These are phyloP conservation scores for Starmerella vitae DNA, from an alignment of 805 yeast genomes.

Conservation along the genomic window DNA sequence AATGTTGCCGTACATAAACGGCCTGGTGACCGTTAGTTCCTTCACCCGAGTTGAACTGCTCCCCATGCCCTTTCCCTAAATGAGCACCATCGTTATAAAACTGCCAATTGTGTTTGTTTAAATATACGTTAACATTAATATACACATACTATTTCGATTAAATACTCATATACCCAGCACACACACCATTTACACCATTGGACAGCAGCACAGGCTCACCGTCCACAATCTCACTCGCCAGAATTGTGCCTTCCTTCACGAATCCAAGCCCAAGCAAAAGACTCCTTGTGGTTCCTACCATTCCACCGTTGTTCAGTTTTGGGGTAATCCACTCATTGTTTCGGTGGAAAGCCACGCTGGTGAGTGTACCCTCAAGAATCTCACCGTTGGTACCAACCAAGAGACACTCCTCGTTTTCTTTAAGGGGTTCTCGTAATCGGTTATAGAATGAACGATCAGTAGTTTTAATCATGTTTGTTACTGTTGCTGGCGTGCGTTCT, in stretches of 20 bases:
- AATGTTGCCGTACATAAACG: conserved; percentile 67
- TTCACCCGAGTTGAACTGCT: conserved; percentile 22
- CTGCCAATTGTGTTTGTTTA: not conserved
- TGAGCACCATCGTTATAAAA: not conserved
- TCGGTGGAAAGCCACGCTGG: conserved; percentile 57
- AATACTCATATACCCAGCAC: conserved; percentile 2
- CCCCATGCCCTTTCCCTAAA: conserved; percentile 4
- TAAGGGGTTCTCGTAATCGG: conserved; percentile 40
- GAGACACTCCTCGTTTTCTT: conserved; percentile 44
- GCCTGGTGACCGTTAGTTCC: conserved; percentile 59
- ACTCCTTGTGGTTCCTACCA: conserved; percentile 71
- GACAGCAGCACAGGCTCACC: conserved; percentile 64
- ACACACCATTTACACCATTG: conserved; percentile 73
- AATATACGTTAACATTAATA: not conserved
- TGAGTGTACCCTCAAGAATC: conserved; percentile 69
- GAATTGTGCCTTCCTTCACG: conserved; percentile 41
- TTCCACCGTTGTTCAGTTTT: conserved; percentile 55
- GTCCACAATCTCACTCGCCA: conserved; percentile 34
- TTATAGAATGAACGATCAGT: conserved; percentile 54
- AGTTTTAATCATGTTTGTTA: conserved; percentile 64
- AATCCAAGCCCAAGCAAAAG: conserved; percentile 41
- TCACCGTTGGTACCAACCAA: conserved; percentile 46
- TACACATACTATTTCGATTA: no score
- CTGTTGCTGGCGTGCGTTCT: conserved; percentile 31
- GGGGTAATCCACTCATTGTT: conserved; percentile 68